Evolutionary conservation across 2,329 filamentous ascomycete species (phyloP), one percentile per base, ranked within the genome.

Genomic region (Teratosphaeriaceae sp.): DNA sequence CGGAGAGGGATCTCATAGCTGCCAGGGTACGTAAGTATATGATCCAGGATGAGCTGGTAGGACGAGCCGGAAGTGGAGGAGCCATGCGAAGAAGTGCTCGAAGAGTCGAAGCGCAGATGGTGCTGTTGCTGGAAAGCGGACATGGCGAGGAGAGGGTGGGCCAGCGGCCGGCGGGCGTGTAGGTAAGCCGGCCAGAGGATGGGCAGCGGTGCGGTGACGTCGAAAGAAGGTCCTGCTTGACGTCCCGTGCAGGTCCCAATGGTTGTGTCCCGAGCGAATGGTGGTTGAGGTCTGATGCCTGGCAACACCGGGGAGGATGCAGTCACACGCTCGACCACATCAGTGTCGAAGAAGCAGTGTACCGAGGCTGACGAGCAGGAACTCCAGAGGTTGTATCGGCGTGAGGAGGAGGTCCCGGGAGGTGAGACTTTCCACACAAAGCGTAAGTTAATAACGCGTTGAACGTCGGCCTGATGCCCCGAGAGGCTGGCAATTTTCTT

Each of bases 1-100:
- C 79, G 75, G 21, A 84, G 69, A 16, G 80, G 80, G 23, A 83
- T 77, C 54, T 83, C 80, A 56, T 83, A 82, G 52, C 70, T 75
- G 54, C 71, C 73, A 7, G 78, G 78, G 56, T 82, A 79, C 45
- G 74, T 72, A 41, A 81, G 64, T 44, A 80, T 69, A 58, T 79
- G 76, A 45, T 79, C 76, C 38, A 79, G 67, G 47, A 80, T 76
- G 45, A 63, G 55, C 40, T 61, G 58, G 46, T 65, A 63, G 12
- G 61, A 46, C 2, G 61, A 61, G 47, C 71, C 74, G 12, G 47
- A 67, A 62, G 56, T 73, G 27, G 47, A 67, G 62, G 57, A 72
- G 33, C 50, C 53, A 33, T 49, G 45, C 20, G 54, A 58, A 5
- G 45, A 50, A 13, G 53, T 53, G 42, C 44, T 49, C n/a, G 57